Evolutionary conservation across 2,329 filamentous ascomycete genomes (phyloP).

Genomic region (Penicillium concentricum): DNA sequence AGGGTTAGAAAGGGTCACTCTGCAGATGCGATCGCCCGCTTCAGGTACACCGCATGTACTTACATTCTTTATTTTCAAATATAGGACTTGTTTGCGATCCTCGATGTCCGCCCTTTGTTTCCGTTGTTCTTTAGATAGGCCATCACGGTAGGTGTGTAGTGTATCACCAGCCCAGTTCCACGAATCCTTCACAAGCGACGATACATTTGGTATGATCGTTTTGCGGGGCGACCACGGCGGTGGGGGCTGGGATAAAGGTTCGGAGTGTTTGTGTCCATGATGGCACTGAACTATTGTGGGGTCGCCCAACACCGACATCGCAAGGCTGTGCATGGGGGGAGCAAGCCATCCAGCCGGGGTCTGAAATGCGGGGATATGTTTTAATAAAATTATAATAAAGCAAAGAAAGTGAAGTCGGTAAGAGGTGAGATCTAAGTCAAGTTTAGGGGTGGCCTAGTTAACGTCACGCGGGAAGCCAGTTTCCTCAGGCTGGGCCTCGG

Average conservation of each 20-base stretch:
- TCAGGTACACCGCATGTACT: constrained; percentile 29
- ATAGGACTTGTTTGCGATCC: constrained; percentile 62
- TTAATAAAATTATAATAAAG: neutral
- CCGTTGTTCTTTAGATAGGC: constrained; percentile 53
- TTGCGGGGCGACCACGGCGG: constrained; percentile 24
- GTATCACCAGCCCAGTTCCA: constrained; percentile 38
- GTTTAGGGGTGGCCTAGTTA: constrained; percentile 17
- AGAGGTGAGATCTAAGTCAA: constrained; percentile 1
- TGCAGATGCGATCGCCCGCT: constrained; percentile 9
- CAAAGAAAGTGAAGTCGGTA: neutral
- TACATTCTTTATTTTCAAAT: constrained; percentile 65
- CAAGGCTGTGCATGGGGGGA: constrained; percentile 25
- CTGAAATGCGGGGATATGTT: neutral
- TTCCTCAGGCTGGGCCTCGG: constrained; percentile 1
- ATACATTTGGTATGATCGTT: constrained; percentile 32
- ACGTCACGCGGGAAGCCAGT: constrained; percentile 26
- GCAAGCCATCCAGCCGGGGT: constrained; percentile 26
- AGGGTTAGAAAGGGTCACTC: constrained; percentile 12
- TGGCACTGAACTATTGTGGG: constrained; percentile 32
- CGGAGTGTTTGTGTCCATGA: constrained; percentile 18
- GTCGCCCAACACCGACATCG: constrained; percentile 35
- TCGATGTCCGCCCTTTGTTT: constrained; percentile 50
- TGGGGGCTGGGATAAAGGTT: constrained; percentile 1
- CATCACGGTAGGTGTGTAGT: constrained; percentile 49
- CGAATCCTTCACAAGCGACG: constrained; percentile 35